These are phyloP conservation scores for Trichosporon sp. DNA, from an alignment of 1,284 basidiomycete genomes.

Conservation along the genomic window DNA sequence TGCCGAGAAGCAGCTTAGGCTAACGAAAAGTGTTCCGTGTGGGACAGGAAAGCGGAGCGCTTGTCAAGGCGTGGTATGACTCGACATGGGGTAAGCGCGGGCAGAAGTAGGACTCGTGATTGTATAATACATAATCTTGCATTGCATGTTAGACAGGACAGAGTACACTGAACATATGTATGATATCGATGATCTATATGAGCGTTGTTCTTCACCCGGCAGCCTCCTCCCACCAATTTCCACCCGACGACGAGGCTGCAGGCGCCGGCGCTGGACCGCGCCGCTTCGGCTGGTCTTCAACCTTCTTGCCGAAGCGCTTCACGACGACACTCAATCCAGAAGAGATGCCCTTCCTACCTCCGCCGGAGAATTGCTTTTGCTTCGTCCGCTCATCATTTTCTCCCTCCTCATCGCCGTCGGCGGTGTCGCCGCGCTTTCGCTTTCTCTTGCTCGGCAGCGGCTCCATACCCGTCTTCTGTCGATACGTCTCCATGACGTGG, in stretches of 20 bases:
- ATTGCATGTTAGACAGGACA: not conserved
- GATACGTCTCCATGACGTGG: conserved; percentile 38
- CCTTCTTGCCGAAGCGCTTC: conserved; percentile 33
- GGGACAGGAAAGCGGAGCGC: conserved; percentile 70
- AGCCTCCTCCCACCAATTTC: conserved; percentile 19
- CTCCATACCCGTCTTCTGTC: conserved; percentile 28
- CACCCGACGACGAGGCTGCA: conserved; percentile 3
- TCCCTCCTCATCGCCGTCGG: conserved; percentile 29
- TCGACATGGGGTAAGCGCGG: conserved; percentile 19
- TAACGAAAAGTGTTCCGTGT: conserved; percentile 63
- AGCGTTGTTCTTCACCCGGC: conserved; percentile 2
- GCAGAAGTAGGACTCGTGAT: not conserved
- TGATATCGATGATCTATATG: not conserved
- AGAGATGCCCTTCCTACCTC: conserved; percentile 62
- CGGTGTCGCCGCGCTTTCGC: conserved; percentile 34
- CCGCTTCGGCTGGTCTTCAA: conserved; percentile 20
- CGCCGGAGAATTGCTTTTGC: conserved; percentile 50
- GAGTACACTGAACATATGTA: not conserved
- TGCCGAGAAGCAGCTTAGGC: conserved; percentile 3
- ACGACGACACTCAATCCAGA: conserved; percentile 65
- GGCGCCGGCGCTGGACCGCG: conserved; percentile 11
- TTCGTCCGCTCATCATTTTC: conserved; percentile 27
- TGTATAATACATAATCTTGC: conserved; percentile 3
- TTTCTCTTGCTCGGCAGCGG: conserved; percentile 28
- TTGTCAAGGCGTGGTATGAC: conserved; percentile 78